Evolutionary conservation across 2,329 filamentous ascomycete species (phyloP), one percentile per base, ranked within the genome.

Genomic region (Curvularia spicifera): DNA sequence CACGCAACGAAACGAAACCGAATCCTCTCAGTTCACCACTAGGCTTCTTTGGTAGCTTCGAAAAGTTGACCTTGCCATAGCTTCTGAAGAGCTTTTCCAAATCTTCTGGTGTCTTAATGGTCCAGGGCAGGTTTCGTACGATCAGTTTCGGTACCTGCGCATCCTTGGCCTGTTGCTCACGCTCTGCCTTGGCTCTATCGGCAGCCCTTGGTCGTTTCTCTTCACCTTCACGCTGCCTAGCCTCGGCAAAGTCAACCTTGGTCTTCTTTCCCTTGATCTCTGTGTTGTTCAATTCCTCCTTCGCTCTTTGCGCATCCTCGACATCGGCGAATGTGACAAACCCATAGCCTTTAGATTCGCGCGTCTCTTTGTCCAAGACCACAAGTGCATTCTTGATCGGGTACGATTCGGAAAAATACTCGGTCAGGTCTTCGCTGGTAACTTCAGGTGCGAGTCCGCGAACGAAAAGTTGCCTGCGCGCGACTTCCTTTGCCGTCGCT

Each of bases 251-350:
- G 68, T 99, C 95, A 53, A 98, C 86, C 57, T 88, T 88, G 70
- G 99, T 88, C 64, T 90, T 91, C 68, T 89, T 88, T 20, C 93
- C 94, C 49, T 93, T 86, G 68, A 97, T 86, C 26, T 87, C 80
- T 45, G 89, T 84, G 61, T 91, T 91, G 76, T 97, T 87, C 72
- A 97, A 86, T 75, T 96, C 90, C 56, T 89, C 85, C 73, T 91
- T 85, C 18, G 95, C 96, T 63, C 89, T 85, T 64, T 88, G 82
- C 12, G 94, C 93, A 81, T 99, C 95, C 65, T 97, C 93, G 29
- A 90, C 86, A 74, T 99, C 95, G 68, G 93, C 91, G 71, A 99
- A 95, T 2, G 95, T 98, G 56, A 99, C 94, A 78, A 99, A 99
- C 52, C 95, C 95, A 77, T 93, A 99, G 18, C 95, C 94, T 73